A percentile compares a stretch with the other conserved stretches of the same genome.
Conservation (phyloP, 208 protist genomes). For the Crithidia acanthocephali region DNA sequence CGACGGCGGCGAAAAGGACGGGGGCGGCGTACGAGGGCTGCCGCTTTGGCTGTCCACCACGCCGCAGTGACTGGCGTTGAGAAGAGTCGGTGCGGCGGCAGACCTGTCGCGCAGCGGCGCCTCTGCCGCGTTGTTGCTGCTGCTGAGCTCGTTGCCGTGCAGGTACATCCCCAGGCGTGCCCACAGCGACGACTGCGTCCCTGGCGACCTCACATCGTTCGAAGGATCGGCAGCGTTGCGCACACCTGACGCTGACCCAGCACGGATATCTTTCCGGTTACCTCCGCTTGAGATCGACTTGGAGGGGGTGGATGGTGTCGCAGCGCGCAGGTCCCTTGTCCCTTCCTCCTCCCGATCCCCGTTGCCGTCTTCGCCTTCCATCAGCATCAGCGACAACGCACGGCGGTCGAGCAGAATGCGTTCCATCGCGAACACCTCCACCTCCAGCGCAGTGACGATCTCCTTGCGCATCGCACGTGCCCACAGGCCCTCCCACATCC, state of each 20-base stretch:
- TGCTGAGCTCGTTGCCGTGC: not conserved
- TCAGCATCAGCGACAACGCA: conserved; percentile 46
- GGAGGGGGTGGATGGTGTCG: not conserved
- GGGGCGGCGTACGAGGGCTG: not conserved
- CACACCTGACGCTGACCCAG: not conserved
- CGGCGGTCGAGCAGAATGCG: conserved; percentile 58
- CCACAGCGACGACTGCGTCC: conserved; percentile 12
- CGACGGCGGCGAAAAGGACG: conserved; percentile 1
- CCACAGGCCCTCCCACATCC: conserved; percentile 86
- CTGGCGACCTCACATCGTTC: not conserved
- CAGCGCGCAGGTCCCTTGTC: not conserved
- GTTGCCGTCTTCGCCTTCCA: conserved; percentile 8
- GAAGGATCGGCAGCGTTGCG: not conserved
- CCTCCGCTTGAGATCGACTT: not conserved
- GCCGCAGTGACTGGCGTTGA: not conserved
- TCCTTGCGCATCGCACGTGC: conserved; percentile 81
- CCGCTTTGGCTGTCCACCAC: not conserved
- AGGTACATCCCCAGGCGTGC: conserved; percentile 13
- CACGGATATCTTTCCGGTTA: not conserved
- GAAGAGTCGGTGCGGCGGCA: not conserved
- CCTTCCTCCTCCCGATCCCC: not conserved
- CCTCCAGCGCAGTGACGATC: conserved; percentile 57
- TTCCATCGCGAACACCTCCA: conserved; percentile 74
- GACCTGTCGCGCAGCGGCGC: not conserved
- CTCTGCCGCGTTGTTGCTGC: not conserved